These are phyloP conservation scores for Phytopythium ostracodes DNA, from an alignment of 352 stramenopile genomes.

Conservation along the genomic window DNA sequence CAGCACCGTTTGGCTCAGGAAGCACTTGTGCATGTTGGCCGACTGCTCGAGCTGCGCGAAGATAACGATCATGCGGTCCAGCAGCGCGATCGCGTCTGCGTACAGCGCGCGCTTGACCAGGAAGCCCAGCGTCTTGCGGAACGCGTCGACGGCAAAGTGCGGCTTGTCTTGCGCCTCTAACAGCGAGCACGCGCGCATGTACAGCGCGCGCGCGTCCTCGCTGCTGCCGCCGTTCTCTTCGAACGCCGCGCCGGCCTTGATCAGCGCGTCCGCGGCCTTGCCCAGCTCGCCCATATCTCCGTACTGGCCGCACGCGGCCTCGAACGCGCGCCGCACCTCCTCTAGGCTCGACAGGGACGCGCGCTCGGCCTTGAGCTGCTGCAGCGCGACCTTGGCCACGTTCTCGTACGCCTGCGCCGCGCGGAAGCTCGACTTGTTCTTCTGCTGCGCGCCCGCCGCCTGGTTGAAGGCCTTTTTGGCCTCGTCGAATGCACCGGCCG, in stretches of 20 bases:
- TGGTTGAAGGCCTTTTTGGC: constrained; percentile 55
- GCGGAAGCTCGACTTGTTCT: constrained; percentile 73
- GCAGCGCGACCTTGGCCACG: constrained; percentile 59
- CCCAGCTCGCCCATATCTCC: constrained; percentile 81
- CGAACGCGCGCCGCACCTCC: constrained; percentile 55
- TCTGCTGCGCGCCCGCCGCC: constrained; percentile 56
- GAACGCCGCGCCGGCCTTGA: constrained; percentile 54
- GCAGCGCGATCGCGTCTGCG: constrained; percentile 36
- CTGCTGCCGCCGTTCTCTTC: constrained; percentile 34
- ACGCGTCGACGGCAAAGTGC: constrained; percentile 77
- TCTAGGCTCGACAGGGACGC: constrained; percentile 26
- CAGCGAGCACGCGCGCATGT: constrained; percentile 63
- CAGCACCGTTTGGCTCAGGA: constrained; percentile 67
- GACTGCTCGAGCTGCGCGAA: constrained; percentile 67
- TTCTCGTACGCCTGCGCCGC: constrained; percentile 73
- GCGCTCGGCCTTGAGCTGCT: constrained; percentile 66
- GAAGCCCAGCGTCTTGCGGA: constrained; percentile 77
- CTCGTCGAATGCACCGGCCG: constrained; percentile 54
- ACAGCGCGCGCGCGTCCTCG: constrained; percentile 52
- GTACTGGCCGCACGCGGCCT: constrained; percentile 60
- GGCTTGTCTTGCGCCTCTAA: constrained; percentile 79
- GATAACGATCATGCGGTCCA: constrained; percentile 46
- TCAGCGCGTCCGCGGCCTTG: constrained; percentile 71
- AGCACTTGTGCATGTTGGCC: constrained; percentile 69
- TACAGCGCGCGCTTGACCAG: constrained; percentile 53